Conservation (phyloP, 108 stramenopile species). For the Nannochloropsis salina region DNA sequence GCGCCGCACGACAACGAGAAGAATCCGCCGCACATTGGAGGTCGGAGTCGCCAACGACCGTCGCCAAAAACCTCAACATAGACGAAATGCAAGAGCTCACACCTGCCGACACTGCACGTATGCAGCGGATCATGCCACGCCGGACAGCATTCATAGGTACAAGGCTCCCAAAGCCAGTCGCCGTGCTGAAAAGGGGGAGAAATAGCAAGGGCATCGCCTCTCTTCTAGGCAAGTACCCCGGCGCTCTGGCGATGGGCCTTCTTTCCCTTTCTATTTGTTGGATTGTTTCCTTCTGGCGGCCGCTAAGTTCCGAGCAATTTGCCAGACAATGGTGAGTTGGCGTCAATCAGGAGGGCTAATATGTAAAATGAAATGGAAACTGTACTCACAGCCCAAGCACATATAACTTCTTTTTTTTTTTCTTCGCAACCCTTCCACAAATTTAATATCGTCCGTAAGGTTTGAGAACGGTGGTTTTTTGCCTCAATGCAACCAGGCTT, state of each 20-base stretch:
- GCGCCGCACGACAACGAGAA: too few species aligned
- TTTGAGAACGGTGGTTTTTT: constrained; percentile 15
- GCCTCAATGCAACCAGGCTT: not conserved
- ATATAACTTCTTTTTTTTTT: not conserved
- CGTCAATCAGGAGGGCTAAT: too few species aligned
- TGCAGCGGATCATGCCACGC: too few species aligned
- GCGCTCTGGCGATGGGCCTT: constrained; percentile 4
- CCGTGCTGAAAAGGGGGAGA: not conserved
- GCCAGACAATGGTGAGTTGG: not conserved
- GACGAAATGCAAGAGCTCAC: too few species aligned
- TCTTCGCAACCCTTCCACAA: not conserved
- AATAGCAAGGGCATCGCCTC: not conserved
- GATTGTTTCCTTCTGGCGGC: not conserved
- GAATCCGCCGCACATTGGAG: too few species aligned
- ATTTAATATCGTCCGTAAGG: not conserved
- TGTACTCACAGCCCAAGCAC: not conserved
- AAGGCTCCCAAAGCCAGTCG: not conserved
- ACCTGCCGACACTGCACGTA: too few species aligned
- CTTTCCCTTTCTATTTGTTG: not conserved
- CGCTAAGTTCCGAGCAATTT: not conserved
- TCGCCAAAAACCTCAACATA: too few species aligned
- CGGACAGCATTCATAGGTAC: too few species aligned
- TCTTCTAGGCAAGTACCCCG: not conserved
- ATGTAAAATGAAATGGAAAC: too few species aligned
- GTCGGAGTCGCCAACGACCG: too few species aligned